Conservation (phyloP, 176 grass and related monocot species). For the Chloris gayana region DNA sequence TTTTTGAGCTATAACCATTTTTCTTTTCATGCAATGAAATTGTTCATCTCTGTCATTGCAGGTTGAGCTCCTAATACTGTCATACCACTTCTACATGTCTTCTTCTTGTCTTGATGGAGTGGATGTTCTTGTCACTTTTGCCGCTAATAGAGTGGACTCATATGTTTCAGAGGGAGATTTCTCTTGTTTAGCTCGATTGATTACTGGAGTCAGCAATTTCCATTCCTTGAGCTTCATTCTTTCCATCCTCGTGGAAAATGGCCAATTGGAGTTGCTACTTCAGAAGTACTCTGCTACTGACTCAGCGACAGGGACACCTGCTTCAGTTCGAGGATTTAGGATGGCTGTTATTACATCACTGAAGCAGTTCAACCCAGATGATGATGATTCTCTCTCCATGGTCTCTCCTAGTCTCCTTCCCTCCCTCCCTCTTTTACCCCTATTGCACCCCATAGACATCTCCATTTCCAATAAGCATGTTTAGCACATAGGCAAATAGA, state of each 20-base stretch:
- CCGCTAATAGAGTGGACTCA: constrained; percentile 94
- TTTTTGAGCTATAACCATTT: constrained; percentile 1
- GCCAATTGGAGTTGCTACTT: constrained; percentile 83
- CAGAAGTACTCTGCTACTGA: constrained; percentile 89
- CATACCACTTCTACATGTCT: constrained; percentile 91
- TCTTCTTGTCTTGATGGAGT: constrained; percentile 93
- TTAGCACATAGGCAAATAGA: background rate
- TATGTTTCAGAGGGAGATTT: constrained; percentile 83
- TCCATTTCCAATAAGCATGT: background rate
- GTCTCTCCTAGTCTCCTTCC: too few species aligned
- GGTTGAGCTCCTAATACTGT: constrained; percentile 97
- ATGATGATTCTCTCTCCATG: constrained; percentile 83
- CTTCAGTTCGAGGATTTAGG: constrained; percentile 81
- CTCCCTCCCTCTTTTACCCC: background rate
- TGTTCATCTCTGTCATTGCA: constrained; percentile 39
- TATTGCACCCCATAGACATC: background rate
- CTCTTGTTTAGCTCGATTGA: constrained; percentile 76
- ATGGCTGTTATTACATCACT: constrained; percentile 94
- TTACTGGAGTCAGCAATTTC: constrained; percentile 98
- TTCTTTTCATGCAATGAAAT: constrained; percentile 7
- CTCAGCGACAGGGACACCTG: constrained; percentile 67
- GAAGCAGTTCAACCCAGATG: constrained; percentile 76
- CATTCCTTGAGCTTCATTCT: constrained; percentile 96
- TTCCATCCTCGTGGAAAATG: constrained; percentile 93
- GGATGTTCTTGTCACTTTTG: constrained; percentile 91